Evolutionary conservation across 1,284 basidiomycete species (phyloP).

Genomic region (Cutaneotrichosporon cutaneum): DNA sequence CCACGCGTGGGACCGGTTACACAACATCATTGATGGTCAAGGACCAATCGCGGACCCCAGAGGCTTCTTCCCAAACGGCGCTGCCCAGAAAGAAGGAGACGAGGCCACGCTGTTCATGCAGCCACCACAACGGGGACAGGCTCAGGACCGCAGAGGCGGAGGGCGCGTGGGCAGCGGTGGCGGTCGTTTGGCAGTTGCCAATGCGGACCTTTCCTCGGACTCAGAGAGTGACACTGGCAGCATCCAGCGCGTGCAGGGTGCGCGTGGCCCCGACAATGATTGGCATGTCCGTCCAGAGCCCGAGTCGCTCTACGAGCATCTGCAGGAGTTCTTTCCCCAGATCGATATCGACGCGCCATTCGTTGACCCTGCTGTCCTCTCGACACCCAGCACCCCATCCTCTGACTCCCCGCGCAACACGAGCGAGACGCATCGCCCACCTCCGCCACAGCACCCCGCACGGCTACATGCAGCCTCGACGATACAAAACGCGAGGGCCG

Average conservation of each 20-base stretch:
- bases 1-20: slow-evolving; percentile 38
- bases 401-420: slow-evolving; percentile 33
- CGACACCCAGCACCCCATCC: slow-evolving; percentile 62
- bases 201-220: not conserved
- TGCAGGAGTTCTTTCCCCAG: slow-evolving; percentile 93
- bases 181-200: not conserved
- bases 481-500: not conserved
- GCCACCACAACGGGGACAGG: not conserved
- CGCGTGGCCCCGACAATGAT: slow-evolving; percentile 3
- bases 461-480: not conserved
- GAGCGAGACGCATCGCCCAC: slow-evolving; percentile 13
- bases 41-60: slow-evolving; percentile 1
- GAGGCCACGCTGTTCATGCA: slow-evolving; percentile 43
- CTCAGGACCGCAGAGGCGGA: not conserved
- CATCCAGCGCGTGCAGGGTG: not conserved
- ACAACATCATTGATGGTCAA: slow-evolving; percentile 27
- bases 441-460: slow-evolving; percentile 17
- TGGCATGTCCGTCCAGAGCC: slow-evolving; percentile 69
- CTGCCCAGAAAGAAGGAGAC: slow-evolving; percentile 24
- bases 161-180: not conserved
- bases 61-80: not conserved
- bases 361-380: slow-evolving; percentile 68
- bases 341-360: slow-evolving; percentile 96
- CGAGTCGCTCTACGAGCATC: slow-evolving; percentile 88
- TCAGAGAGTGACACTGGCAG: slow-evolving; percentile 6